A percentile compares a stretch with the other conserved stretches of the same genome.
Evolutionary conservation across 176 grass and related monocot species (phyloP).

Genomic region (Musa itinerans): DNA sequence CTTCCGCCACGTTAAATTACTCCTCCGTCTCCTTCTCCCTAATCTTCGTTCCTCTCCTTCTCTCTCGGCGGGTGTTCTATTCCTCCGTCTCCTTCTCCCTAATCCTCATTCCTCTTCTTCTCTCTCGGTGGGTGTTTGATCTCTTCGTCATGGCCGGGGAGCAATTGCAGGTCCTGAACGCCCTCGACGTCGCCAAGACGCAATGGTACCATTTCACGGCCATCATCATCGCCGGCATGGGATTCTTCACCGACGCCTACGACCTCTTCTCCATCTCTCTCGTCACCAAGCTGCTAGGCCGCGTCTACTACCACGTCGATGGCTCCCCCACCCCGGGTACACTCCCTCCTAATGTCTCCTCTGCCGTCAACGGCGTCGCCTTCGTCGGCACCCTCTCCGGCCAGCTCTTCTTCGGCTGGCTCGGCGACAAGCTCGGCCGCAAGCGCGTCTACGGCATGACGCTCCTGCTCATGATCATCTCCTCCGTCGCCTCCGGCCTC

Average conservation of each 20-base stretch:
- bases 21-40: no score
- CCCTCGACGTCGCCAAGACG: conserved; percentile 67
- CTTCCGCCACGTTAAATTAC: no score
- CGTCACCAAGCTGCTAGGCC: conserved; percentile 43
- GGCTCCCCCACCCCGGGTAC: conserved; percentile 35
- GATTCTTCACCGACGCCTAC: conserved; percentile 92
- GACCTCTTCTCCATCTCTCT: conserved; percentile 87
- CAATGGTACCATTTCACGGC: conserved; percentile 76
- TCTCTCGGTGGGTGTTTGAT: no score
- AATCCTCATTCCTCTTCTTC: no score
- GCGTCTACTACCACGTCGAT: conserved; percentile 38
- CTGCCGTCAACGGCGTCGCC: conserved; percentile 40
- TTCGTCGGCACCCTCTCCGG: conserved; percentile 40
- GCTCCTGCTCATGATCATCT: background rate
- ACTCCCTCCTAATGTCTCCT: conserved; percentile 37
- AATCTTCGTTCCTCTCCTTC: no score
- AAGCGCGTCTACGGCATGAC: conserved; percentile 26
- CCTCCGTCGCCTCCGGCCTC: no score
- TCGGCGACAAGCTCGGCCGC: conserved; percentile 33
- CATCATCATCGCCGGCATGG: conserved; percentile 87
- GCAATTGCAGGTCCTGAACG: conserved; percentile 24
- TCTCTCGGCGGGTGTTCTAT: no score
- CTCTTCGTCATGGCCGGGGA: no score
- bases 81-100: no score
- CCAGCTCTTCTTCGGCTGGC: conserved; percentile 54